These are phyloP conservation scores for Blastocystis sp. DNA, from an alignment of 352 stramenopile species.

Conservation along the genomic window DNA sequence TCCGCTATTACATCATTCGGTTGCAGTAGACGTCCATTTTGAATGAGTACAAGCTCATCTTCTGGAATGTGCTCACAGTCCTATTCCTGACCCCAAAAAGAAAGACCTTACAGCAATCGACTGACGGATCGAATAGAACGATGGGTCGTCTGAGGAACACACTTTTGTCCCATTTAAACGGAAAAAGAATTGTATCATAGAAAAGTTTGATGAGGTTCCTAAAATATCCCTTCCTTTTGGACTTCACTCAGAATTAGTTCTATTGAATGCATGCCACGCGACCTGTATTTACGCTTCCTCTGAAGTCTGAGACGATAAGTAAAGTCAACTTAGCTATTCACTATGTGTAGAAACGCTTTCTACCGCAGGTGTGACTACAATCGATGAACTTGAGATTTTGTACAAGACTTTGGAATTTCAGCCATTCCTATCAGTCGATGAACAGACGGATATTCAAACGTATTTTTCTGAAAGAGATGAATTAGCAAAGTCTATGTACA, in stretches of 20 bases:
- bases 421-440: not conserved
- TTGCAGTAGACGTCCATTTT: conserved; percentile 10
- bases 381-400: not conserved
- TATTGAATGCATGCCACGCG: not conserved
- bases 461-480: not conserved
- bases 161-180: conserved; percentile 7
- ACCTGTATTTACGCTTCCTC: not conserved
- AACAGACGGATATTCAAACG: not conserved
- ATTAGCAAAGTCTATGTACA: not conserved
- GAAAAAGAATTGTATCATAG: conserved; percentile 45
- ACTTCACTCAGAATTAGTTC: not conserved
- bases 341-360: not conserved
- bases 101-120: not conserved
- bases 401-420: not conserved
- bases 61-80: conserved; percentile 8
- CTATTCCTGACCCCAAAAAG: not conserved
- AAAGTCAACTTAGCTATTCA: not conserved
- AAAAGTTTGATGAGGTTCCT: not conserved
- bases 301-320: not conserved
- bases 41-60: not conserved
- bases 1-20: not conserved
- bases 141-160: not conserved
- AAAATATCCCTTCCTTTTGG: not conserved
- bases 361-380: not conserved
- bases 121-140: not conserved